Conservation (phyloP, 257 asterid species). For the Ilex aquifolium region DNA sequence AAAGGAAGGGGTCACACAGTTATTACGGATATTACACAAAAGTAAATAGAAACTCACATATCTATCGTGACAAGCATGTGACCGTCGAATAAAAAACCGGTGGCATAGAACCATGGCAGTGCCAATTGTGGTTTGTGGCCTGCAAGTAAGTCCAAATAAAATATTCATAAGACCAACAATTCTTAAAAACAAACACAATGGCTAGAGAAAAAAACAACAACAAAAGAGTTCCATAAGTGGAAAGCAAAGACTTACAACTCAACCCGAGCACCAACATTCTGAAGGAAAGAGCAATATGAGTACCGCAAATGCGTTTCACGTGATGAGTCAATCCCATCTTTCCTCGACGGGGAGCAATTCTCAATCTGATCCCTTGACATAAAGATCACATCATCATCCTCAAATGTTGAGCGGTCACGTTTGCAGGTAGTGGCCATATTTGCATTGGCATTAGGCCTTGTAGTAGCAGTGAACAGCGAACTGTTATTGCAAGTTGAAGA, state of each 20-base stretch:
- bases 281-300: slow-evolving; percentile 90
- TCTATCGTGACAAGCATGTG: slow-evolving; percentile 97
- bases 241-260: slow-evolving; percentile 61
- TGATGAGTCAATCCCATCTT: slow-evolving; percentile 80
- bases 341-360: slow-evolving; percentile 83
- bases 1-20: background rate
- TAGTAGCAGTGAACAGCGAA: slow-evolving; percentile 29
- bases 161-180: no score
- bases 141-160: slow-evolving; percentile 26
- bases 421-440: slow-evolving; percentile 41
- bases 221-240: background rate
- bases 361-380: slow-evolving; percentile 92
- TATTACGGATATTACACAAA: slow-evolving; percentile 4
- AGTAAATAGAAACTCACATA: slow-evolving; percentile 45
- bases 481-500: slow-evolving; percentile 16
- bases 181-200: no score
- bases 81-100: slow-evolving; percentile 83
- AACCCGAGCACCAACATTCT: slow-evolving; percentile 76
- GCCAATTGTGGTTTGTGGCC: slow-evolving; percentile 92
- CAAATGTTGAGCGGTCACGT: slow-evolving; percentile 62
- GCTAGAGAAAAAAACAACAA: no score
- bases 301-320: slow-evolving; percentile 82
- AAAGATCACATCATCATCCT: slow-evolving; percentile 59
- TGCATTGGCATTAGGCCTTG: slow-evolving; percentile 21
- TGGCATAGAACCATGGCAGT: slow-evolving; percentile 97